Percentiles rank a stretch among this genome's conserved stretches.
Conservation (phyloP, 2,329 filamentous ascomycete species). For the Sarocladiaceae sp. region DNA sequence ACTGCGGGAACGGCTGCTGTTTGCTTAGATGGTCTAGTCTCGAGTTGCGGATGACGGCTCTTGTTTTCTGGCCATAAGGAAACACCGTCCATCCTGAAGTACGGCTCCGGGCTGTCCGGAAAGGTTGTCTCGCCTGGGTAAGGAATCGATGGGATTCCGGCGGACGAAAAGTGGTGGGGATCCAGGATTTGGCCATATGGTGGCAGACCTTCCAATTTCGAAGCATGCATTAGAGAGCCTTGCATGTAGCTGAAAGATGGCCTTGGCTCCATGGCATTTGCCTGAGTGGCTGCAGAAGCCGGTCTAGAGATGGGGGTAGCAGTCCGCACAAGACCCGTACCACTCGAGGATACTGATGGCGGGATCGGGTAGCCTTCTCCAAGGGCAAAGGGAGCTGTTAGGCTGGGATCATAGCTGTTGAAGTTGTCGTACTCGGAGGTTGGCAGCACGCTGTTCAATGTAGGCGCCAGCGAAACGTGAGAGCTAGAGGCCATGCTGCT, state of each 20-base stretch:
- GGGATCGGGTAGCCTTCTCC: slow-evolving; percentile 40
- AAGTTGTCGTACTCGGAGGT: slow-evolving; percentile 47
- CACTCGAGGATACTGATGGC: slow-evolving; percentile 16
- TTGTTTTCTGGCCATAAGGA: not conserved
- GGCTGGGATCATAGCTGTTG: slow-evolving; percentile 35
- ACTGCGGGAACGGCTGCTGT: not conserved
- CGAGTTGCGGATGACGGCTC: not conserved
- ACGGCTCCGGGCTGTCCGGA: not conserved
- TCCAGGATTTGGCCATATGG: slow-evolving; percentile 17
- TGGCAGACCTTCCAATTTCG: slow-evolving; percentile 16
- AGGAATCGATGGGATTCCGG: slow-evolving; percentile 9
- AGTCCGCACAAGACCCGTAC: slow-evolving; percentile 15
- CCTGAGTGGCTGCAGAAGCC: slow-evolving; percentile 14
- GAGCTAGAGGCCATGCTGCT: slow-evolving; percentile 29
- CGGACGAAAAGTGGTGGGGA: slow-evolving; percentile 15
- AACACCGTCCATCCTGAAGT: not conserved
- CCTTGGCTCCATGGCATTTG: slow-evolving; percentile 14
- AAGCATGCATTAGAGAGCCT: slow-evolving; percentile 15
- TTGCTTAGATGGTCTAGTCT: not conserved
- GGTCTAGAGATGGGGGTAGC: slow-evolving; percentile 5
- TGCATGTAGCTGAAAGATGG: slow-evolving; percentile 19
- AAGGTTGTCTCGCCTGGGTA: not conserved
- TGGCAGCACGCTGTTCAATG: slow-evolving; percentile 36
- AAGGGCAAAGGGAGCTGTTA: slow-evolving; percentile 33
- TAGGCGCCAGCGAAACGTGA: slow-evolving; percentile 18